Percentiles rank a stretch among this genome's conserved stretches.
These are phyloP conservation scores for Fusarium illudens DNA, from an alignment of 2,329 filamentous ascomycete species.

Conservation along the genomic window DNA sequence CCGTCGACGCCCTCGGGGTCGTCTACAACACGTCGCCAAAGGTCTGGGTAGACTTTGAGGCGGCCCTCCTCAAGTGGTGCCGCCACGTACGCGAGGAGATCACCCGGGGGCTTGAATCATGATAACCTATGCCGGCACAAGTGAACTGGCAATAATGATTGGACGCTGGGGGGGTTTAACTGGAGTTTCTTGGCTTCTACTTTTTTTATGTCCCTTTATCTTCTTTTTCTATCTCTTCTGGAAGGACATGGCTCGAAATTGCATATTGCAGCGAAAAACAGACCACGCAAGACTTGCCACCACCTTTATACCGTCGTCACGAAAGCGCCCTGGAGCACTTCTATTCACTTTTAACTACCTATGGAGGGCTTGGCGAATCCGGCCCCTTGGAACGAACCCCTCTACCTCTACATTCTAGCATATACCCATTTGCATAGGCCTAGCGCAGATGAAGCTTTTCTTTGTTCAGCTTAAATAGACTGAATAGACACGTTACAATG, in stretches of 20 bases:
- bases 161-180: conserved; percentile 38
- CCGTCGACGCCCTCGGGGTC: conserved; percentile 85
- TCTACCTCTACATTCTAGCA: conserved; percentile 44
- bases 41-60: conserved; percentile 84
- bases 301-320: conserved; percentile 8
- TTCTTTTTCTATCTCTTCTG: conserved; percentile 2
- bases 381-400: conserved; percentile 15
- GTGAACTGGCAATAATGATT: conserved; percentile 36
- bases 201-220: conserved; percentile 1
- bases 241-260: conserved; percentile 32
- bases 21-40: conserved; percentile 76
- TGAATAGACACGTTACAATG: conserved; percentile 27
- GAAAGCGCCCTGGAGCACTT: conserved; percentile 27
- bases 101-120: conserved; percentile 68
- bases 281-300: conserved; percentile 16
- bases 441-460: conserved; percentile 41
- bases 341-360: conserved; percentile 20
- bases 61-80: conserved; percentile 85
- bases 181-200: conserved; percentile 35
- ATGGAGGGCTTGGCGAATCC: conserved; percentile 22
- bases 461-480: conserved; percentile 35
- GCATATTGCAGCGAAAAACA: conserved; percentile 35
- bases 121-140: not conserved
- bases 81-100: conserved; percentile 84
- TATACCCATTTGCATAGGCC: conserved; percentile 49